Base-by-base conservation (phyloP, 805 yeast genomes). In the Cyberlindnera saturnus region DNA sequence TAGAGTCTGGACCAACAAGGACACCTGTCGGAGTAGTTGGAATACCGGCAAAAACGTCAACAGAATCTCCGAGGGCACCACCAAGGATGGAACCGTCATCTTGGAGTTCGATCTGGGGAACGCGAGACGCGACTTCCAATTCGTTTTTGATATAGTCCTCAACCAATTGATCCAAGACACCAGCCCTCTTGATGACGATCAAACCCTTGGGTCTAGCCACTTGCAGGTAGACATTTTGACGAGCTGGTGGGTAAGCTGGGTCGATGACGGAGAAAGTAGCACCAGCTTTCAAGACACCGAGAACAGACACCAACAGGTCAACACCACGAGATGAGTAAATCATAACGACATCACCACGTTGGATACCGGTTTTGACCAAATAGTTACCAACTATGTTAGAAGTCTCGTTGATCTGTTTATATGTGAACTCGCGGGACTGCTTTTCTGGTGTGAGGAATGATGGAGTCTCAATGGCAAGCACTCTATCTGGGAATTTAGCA, bases 231-330 rank as follows among this genome's bases (percentile, higher is more conserved):
- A 93, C 79, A 50, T 87, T 93, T 66, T 93, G 99, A 66, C 99
- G 80, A 9, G 96, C 95, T 15, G 99, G 96, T 35, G 99, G 99
- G 64, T 93, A 93, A 5, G 98, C 98, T 7, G 99, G 99, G 62
- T 93, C 99, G 51, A 93, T 95, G 18, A 93, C 99, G 9, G 97
- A 90, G 63, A 93, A 93, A 0, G 99, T 91, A 15, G 96, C 98
- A 55, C 99, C 99, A 1, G 99, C 98, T 68, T 93, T 93, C 62
- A 93, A 76, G 17, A 89, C 96, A 65, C 98, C 99, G 86, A 93
- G 82, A 15, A 93, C 97, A 6, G 98, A 95, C 35, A 95, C 87
- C 79, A 93, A 87, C 49, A 93, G 71, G 61, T 93, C 99, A 7
- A 93, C 99, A 55, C 97, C 96, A 65, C 99, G 81, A 59, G 91